These are phyloP conservation scores for Aspergillus hancockii DNA, from an alignment of 495 filamentous ascomycete species.

Conservation along the genomic window DNA sequence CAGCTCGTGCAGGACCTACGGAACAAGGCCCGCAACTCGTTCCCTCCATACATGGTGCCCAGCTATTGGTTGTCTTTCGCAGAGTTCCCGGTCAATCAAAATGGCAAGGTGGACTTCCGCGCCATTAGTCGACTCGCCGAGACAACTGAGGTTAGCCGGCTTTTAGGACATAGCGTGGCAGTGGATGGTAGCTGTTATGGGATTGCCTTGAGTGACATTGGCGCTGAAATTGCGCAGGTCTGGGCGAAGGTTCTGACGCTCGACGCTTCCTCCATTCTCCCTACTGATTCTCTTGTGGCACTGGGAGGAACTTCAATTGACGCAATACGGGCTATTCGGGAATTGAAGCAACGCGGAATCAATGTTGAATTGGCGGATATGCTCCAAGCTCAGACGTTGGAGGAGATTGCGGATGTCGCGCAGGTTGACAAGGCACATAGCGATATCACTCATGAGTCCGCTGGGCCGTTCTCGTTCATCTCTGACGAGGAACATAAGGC, in stretches of 20 bases:
- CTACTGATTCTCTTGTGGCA: constrained; percentile 52
- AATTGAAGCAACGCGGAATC: constrained; percentile 7
- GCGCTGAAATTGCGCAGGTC: constrained; percentile 29
- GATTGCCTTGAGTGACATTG: constrained; percentile 5
- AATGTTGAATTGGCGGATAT: constrained; percentile 29
- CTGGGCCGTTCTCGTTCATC: constrained; percentile 8
- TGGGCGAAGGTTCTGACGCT: constrained; percentile 40
- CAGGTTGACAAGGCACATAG: neutral
- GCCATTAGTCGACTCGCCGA: constrained; percentile 11
- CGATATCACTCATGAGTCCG: constrained; percentile 6
- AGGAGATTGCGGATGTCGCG: constrained; percentile 22
- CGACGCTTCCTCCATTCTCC: constrained; percentile 22
- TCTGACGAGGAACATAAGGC: constrained; percentile 17
- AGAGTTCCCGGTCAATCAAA: constrained; percentile 18
- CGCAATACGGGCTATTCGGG: constrained; percentile 44
- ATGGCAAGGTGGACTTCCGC: constrained; percentile 23
- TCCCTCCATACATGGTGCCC: constrained; percentile 28
- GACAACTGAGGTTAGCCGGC: constrained; percentile 1
- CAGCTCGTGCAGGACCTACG: constrained; percentile 8
- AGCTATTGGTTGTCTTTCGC: constrained; percentile 19
- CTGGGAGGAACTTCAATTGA: constrained; percentile 56
- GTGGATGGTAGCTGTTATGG: neutral
- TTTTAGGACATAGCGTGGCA: neutral
- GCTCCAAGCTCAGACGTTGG: constrained; percentile 22
- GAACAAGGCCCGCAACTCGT: constrained; percentile 7